Evolutionary conservation across 495 filamentous ascomycete genomes (phyloP), one percentile per base, ranked within the genome.

Genomic region (Penicillium fimorum): DNA sequence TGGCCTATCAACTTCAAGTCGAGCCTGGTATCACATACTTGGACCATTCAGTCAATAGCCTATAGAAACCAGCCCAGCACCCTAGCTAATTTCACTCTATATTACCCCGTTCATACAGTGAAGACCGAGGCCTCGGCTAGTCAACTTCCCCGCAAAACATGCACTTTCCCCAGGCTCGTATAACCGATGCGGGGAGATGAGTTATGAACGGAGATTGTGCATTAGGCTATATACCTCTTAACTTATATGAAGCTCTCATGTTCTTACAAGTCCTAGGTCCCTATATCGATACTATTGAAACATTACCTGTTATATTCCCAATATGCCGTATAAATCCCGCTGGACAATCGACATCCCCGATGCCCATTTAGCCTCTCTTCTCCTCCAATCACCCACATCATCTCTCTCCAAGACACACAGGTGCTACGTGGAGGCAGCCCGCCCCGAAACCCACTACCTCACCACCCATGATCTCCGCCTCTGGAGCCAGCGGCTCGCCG

Each of bases 401-500:
- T 59, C 70, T 10, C 72, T 82, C 2, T 76, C 75, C n/a, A 65
- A 70, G 29, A 75, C 70, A 13, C 64, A 75, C 12, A 67, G 60
- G 55, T 70, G 66, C 47, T 75, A 78, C 64, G 76, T 87, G 13
- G 85, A 89, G 56, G 77, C 78, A 10, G 75, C 79, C 13, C 70
- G 75, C 1, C 82, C 84, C 13, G 76, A 82, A 17, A 79, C 76
- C 6, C 78, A 84, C 54, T 80, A 74, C 60, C 75, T 88, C 32
- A 82, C 79, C 9, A 66, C 70, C 6, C 70, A 78, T 67, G 72
- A 77, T 56, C 89, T 86, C 71, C 87, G 89, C 42, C 73, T 85
- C 55, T 87, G 87, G 77, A 77, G 83, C 47, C 83, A 90, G 65
- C 82, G 88, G 10, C 69, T 96, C 20, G 90, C 91, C 10, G 69